Percentiles rank a stretch among this genome's conserved stretches.
phyloP scores from a whole-genome alignment of 306 rosid genomes.

The Inga oerstediana region DNA sequence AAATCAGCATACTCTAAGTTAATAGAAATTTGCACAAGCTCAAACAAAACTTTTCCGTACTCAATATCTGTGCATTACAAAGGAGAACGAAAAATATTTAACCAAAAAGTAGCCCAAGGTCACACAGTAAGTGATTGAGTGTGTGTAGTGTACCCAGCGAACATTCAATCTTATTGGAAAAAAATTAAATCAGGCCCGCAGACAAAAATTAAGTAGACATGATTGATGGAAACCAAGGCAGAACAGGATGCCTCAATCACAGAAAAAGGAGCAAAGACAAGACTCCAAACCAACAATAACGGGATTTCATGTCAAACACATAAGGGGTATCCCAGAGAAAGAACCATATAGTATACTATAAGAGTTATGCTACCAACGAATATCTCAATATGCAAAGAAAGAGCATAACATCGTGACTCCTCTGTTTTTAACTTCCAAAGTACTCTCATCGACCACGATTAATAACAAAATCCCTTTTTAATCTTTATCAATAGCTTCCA shows the following conservation, averaged over 20 bases:
- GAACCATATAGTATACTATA: no score
- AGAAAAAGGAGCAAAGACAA: no score
- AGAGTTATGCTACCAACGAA: neutral
- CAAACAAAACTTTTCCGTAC: conserved; percentile 1
- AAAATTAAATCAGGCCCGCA: neutral
- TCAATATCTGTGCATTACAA: conserved; percentile 6
- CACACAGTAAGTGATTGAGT: neutral
- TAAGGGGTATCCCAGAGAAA: no score
- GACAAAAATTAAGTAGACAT: neutral
- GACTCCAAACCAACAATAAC: neutral
- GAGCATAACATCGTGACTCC: neutral
- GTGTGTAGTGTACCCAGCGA: neutral
- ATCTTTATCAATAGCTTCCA: neutral
- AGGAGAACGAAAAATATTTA: conserved; percentile 1
- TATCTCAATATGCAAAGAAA: neutral
- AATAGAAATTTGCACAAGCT: conserved; percentile 7
- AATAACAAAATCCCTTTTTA: neutral
- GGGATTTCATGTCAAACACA: no score
- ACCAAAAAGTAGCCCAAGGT: neutral
- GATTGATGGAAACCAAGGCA: neutral
- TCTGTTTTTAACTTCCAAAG: neutral
- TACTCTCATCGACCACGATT: neutral
- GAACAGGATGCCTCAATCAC: no score
- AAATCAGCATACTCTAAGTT: conserved; percentile 29
- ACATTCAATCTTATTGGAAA: neutral